Percentiles rank a stretch among this genome's conserved stretches.
Evolutionary conservation across 2,329 filamentous ascomycete species (phyloP).

Genomic region (Neurospora crassa): DNA sequence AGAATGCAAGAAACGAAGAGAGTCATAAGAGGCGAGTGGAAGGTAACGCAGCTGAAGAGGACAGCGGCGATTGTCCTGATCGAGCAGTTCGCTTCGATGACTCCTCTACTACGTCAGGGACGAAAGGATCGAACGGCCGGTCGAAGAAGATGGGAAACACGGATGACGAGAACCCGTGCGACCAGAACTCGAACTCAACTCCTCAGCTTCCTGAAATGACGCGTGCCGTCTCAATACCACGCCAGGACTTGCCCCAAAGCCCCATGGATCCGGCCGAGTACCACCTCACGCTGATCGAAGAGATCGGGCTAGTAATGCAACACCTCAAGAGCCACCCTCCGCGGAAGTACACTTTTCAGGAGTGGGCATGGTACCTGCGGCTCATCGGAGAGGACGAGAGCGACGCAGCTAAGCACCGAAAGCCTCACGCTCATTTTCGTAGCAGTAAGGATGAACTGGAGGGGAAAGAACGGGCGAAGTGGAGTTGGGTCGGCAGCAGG

Average conservation of each 20-base stretch:
- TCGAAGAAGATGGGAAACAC: background rate
- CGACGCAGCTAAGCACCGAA: conserved; percentile 39
- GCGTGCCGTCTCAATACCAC: conserved; percentile 22
- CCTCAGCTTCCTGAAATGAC: conserved; percentile 6
- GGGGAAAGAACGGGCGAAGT: conserved; percentile 27
- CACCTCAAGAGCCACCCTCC: conserved; percentile 49
- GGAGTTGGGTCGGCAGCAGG: conserved; percentile 65
- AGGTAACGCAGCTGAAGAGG: conserved; percentile 5
- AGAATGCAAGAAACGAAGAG: conserved; percentile 2
- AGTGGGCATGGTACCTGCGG: conserved; percentile 78
- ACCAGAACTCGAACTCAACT: background rate
- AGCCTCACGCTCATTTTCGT: conserved; percentile 9
- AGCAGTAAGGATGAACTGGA: conserved; percentile 6
- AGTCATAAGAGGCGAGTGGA: conserved; percentile 3
- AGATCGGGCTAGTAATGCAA: conserved; percentile 57
- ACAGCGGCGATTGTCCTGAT: background rate
- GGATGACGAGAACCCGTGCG: background rate
- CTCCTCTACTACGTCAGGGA: background rate
- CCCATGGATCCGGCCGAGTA: conserved; percentile 40
- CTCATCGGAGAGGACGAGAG: conserved; percentile 62
- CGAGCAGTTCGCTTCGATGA: background rate
- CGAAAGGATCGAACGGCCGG: background rate
- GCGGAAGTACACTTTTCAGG: conserved; percentile 66
- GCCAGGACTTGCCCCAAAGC: conserved; percentile 27
- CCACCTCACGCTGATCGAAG: conserved; percentile 57